phyloP scores from a whole-genome alignment of 148 eudicot genomes.

The Bassia scoparia region DNA sequence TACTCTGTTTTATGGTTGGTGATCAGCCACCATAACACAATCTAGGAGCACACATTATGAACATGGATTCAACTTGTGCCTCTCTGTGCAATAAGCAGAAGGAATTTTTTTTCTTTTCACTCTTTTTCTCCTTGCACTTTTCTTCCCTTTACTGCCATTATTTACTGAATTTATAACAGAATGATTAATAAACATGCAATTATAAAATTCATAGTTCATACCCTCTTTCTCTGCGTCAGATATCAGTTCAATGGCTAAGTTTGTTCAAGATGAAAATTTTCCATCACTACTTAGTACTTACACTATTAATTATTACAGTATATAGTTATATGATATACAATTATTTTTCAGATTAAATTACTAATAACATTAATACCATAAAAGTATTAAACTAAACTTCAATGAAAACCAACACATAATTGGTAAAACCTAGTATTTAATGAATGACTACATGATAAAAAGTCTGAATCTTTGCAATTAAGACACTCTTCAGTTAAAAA shows the following conservation, averaged over 20 bases:
- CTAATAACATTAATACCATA: too few species aligned
- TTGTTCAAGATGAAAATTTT: too few species aligned
- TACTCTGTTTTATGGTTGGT: too few species aligned
- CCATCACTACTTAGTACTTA: neutral
- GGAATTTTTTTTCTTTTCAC: too few species aligned
- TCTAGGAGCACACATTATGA: neutral
- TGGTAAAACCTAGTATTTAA: neutral
- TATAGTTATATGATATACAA: too few species aligned
- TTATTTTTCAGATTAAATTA: too few species aligned
- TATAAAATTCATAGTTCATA: neutral
- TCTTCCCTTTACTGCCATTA: too few species aligned
- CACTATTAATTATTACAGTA: too few species aligned
- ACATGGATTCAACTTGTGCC: neutral
- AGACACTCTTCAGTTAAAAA: neutral
- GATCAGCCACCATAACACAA: too few species aligned
- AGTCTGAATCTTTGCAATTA: neutral
- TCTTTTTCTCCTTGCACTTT: too few species aligned
- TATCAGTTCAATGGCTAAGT: neutral
- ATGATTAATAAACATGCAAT: neutral
- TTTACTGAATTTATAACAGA: too few species aligned
- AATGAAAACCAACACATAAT: conserved; percentile 3
- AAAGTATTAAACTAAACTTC: neutral
- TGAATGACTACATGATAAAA: neutral
- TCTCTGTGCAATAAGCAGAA: too few species aligned
- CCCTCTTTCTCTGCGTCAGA: neutral